These are phyloP conservation scores for Aspergillus sclerotioniger DNA, from an alignment of 495 filamentous ascomycete genomes.

Conservation along the genomic window DNA sequence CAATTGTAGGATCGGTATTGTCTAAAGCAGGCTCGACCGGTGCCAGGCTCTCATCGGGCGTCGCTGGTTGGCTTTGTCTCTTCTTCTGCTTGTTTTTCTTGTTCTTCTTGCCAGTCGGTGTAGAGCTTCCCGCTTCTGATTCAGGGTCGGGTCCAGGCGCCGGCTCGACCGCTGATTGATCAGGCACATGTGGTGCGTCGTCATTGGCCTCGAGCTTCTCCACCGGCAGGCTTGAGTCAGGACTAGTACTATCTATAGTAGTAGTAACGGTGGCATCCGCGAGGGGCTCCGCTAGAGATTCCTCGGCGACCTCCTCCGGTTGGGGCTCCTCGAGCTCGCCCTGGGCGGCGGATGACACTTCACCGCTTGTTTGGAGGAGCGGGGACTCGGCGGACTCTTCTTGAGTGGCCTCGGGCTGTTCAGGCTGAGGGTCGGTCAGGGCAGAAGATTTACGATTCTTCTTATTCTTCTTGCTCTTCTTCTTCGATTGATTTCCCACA, in stretches of 20 bases:
- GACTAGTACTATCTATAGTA: too few relatives aligned
- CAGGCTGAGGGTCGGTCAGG: constrained; percentile 25
- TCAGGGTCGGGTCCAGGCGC: constrained; percentile 14
- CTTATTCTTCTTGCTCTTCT: constrained; percentile 38
- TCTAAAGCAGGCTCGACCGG: neutral
- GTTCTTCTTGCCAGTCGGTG: constrained; percentile 29
- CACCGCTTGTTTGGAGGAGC: constrained; percentile 22
- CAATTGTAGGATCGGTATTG: neutral
- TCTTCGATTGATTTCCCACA: constrained; percentile 19
- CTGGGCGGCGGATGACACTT: constrained; percentile 11
- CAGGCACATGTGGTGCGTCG: constrained; percentile 21
- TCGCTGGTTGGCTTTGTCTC: constrained; percentile 15
- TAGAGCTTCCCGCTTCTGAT: constrained; percentile 11
- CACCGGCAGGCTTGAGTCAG: constrained; percentile 17
- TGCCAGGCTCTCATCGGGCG: constrained; percentile 4
- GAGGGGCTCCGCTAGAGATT: constrained; percentile 14
- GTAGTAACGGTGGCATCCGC: constrained; percentile 17
- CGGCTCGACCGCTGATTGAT: constrained; percentile 11
- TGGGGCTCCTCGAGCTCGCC: constrained; percentile 8
- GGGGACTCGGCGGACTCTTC: constrained; percentile 18
- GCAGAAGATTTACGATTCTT: constrained; percentile 33
- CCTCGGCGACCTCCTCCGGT: constrained; percentile 10
- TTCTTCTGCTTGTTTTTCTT: constrained; percentile 35
- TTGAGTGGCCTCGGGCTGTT: constrained; percentile 11
- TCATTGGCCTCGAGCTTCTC: constrained; percentile 25